Percentiles rank a stretch among this genome's conserved stretches.
These are phyloP conservation scores for Vitis labrusca DNA, from an alignment of 164 flowering plant genomes.

Conservation along the genomic window DNA sequence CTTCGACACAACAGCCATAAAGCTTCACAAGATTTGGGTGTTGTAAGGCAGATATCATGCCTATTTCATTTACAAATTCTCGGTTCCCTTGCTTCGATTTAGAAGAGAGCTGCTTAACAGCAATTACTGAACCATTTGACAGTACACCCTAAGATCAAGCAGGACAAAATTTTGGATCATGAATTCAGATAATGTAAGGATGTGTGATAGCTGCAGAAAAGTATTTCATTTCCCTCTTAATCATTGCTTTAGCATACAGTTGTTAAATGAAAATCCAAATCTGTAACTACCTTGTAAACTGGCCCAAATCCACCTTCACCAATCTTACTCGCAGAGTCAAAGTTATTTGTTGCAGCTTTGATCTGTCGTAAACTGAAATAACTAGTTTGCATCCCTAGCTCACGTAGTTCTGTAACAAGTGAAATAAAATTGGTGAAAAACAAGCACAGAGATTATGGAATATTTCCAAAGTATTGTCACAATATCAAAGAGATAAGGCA, in stretches of 20 bases:
- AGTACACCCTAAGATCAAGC: conserved; percentile 42
- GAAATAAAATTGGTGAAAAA: too few relatives aligned
- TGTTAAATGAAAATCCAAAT: background rate
- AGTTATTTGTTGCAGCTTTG: conserved; percentile 73
- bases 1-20: conserved; percentile 73
- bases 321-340: conserved; percentile 68
- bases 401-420: conserved; percentile 49
- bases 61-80: conserved; percentile 72
- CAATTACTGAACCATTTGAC: conserved; percentile 55
- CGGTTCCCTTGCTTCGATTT: conserved; percentile 81
- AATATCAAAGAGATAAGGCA: background rate
- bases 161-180: background rate
- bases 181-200: background rate
- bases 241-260: too few relatives aligned
- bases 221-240: too few relatives aligned
- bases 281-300: conserved; percentile 62
- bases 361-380: conserved; percentile 66
- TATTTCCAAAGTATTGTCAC: too few relatives aligned
- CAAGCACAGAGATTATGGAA: too few relatives aligned
- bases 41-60: conserved; percentile 69
- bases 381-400: conserved; percentile 59
- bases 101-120: conserved; percentile 72
- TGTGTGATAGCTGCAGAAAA: too few relatives aligned
- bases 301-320: conserved; percentile 95
- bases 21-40: conserved; percentile 77